A percentile compares a stretch with the other conserved stretches of the same genome.
Evolutionary conservation across 331 rosid species (phyloP).

Genomic region (Malus hybrid): DNA sequence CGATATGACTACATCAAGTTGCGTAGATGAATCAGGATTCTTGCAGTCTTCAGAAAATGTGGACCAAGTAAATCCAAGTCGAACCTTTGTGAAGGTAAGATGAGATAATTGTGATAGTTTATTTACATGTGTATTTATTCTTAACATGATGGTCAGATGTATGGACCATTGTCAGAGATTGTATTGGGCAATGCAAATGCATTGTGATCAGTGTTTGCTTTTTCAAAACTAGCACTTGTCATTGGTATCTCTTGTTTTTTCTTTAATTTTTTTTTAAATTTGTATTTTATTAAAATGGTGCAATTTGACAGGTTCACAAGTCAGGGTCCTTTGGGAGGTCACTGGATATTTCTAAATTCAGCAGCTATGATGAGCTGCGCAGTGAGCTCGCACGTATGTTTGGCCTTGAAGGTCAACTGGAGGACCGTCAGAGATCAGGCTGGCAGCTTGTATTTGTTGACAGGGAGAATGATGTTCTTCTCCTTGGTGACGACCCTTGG

Average conservation of each 20-base stretch:
- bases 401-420: conserved; percentile 39
- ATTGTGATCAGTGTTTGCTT: background rate
- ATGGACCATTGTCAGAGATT: background rate
- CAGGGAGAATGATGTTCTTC: conserved; percentile 43
- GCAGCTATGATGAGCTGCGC: conserved; percentile 39
- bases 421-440: conserved; percentile 47
- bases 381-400: conserved; percentile 34
- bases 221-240: background rate
- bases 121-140: background rate
- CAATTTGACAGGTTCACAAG: conserved; percentile 29
- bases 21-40: conserved; percentile 38
- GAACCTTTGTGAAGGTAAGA: conserved; percentile 39
- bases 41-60: conserved; percentile 36
- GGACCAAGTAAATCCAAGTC: conserved; percentile 29
- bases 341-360: conserved; percentile 38
- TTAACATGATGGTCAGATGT: background rate
- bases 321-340: conserved; percentile 36
- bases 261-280: too few relatives aligned
- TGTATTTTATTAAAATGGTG: background rate
- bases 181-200: background rate
- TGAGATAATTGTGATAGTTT: background rate
- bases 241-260: background rate
- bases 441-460: conserved; percentile 44
- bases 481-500: conserved; percentile 44
- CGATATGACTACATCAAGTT: conserved; percentile 32